Evolutionary conservation across 2,329 filamentous ascomycete species (phyloP), one percentile per base, ranked within the genome.

Genomic region (Colletotrichum spaethianum): DNA sequence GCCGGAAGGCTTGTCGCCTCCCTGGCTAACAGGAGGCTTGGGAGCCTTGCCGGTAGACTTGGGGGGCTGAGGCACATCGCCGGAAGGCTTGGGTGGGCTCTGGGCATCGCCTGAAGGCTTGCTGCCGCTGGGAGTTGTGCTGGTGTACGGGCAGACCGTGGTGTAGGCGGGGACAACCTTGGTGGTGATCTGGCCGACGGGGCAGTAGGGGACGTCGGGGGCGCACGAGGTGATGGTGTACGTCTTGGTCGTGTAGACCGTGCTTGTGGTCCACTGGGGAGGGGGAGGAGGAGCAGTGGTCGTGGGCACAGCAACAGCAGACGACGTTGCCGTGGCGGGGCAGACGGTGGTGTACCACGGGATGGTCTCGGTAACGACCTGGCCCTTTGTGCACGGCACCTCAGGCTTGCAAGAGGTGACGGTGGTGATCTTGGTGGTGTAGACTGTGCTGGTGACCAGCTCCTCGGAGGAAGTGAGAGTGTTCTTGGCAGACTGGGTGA

Each of bases 211-310:
- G 1, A 85, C 78, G 12, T 77, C 77, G 26, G 87, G 82, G 57
- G 83, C 85, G 79, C 89, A 91, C 46, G 86, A 86, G 76, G 86
- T 89, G 79, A 90, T 83, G 74, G 88, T 91, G 74, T 87, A 84
- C 74, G 89, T 77, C 11, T 75, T 75, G 26, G 82, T 85, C 56
- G 79, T 80, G 77, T 80, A 84, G 65, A 85, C 78, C 23, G 82
- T 83, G 72, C 81, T 83, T 38, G 82, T 83, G 36, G 75, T 75
- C 68, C 76, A 67, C 14, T 70, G 44, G 9, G 67, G 63, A 36
- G 53, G 62, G 48, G 66, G 11, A 40, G 63, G 63, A 12, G 44
- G 62, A 48, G 66, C 20, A 38, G 52, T 62, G 26, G 50, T 72
- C 12, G 53, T 56, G 23, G 70, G 60, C 55, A 66, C 50, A 56